Base-by-base conservation (phyloP, 768 basidiomycete species). In the Neoboletus subvelutipes region DNA sequence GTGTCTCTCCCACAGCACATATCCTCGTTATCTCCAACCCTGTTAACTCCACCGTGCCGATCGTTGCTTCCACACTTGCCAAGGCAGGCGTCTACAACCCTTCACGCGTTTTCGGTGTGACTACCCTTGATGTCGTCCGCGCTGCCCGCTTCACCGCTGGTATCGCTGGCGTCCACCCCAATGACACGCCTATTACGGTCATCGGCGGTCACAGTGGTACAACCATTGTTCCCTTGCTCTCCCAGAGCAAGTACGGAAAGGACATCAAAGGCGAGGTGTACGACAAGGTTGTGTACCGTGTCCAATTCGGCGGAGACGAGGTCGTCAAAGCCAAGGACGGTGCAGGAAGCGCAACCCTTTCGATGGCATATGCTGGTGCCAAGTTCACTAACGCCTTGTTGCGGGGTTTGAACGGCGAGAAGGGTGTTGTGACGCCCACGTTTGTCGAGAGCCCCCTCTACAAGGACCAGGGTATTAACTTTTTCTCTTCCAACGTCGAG, bases 21-120 rank as follows among this genome's bases (percentile, higher is more conserved):
- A 82, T 98, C 69, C 85, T 94, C 64, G 87, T 98, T 77, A 99
- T 99, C 76, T 96, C 95, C 66, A 99, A 99, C 87, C 96, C 96
- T 53, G 96, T 97, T 81, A 94, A 92, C 82, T 92, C 90, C 50
- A 98, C 97, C 60, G 97, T 98, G 57, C 96, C 97, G 67, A 97
- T 99, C 66, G 94, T 97, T 64, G 94, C 94, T 45, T 83, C 86
- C 64, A 90, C 90, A 57, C 87, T 97, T 73, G 84, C 90, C 77
- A 91, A 94, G 74, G 89, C 89, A 13, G 94, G 94, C 59, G 91
- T 91, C 57, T 98, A 90, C 78, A 85, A 99, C 80, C 92, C 94
- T 54, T 77, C 78, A 57, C 89, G 83, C 64, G 73, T 98, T 67
- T 98, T 97, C 73, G 97, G 96, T 82, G 89, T 99, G 60, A 98